A percentile compares a stretch with the other conserved stretches of the same genome.
phyloP scores from a whole-genome alignment of 2,329 filamentous ascomycete species.

The Colletotrichum cordylinicola region DNA sequence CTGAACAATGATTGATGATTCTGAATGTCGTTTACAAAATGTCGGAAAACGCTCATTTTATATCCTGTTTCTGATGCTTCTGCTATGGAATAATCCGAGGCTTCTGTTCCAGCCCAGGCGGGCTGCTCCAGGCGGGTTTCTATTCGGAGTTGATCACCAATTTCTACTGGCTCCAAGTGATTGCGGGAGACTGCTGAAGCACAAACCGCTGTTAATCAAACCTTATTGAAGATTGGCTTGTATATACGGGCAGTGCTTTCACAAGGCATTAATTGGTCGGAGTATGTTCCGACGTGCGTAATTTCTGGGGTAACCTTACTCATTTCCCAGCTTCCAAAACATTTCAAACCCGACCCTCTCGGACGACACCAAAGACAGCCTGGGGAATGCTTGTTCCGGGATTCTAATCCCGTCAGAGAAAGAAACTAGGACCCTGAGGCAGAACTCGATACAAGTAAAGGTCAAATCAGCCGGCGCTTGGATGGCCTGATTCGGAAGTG shows the following conservation, averaged over 20 bases:
- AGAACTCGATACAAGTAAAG: not conserved
- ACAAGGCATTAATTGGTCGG: not conserved
- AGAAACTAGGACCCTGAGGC: not conserved
- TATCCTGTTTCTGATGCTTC: not conserved
- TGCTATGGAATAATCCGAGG: not conserved
- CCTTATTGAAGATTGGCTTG: not conserved
- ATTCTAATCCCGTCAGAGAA: not conserved
- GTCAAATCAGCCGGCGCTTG: not conserved
- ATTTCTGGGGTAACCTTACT: not conserved
- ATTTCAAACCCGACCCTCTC: not conserved
- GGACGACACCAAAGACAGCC: not conserved
- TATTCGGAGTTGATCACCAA: not conserved
- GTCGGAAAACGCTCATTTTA: rapidly evolving
- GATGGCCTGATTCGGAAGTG: not conserved
- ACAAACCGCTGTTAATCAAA: not conserved
- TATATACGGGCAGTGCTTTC: not conserved
- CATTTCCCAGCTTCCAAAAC: not conserved
- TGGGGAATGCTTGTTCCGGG: not conserved
- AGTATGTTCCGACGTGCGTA: not conserved
- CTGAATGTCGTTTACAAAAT: rapidly evolving
- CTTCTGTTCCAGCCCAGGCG: not conserved
- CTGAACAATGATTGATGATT: not conserved
- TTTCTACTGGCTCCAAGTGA: not conserved
- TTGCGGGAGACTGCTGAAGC: not conserved
- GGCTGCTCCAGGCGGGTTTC: not conserved